Evolutionary conservation across 768 basidiomycete species (phyloP).

Genomic region (Panellus pusillus): DNA sequence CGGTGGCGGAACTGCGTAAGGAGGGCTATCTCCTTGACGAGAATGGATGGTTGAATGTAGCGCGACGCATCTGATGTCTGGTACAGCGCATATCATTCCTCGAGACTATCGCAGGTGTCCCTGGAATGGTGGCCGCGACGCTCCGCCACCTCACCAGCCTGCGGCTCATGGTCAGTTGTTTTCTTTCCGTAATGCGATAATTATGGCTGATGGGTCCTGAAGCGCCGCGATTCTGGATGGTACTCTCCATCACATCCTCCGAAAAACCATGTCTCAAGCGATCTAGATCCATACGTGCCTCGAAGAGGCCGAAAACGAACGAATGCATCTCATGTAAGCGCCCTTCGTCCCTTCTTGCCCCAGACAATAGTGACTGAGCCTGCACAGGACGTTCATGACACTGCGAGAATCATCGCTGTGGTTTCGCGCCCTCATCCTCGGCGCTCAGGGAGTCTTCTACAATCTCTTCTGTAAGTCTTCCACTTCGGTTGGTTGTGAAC

Average conservation of each 20-base stretch:
- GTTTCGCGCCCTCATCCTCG: slow-evolving; percentile 82
- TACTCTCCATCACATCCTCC: slow-evolving; percentile 16
- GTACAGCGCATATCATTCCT: slow-evolving; percentile 57
- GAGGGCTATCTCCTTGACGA: slow-evolving; percentile 75
- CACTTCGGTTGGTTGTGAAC: slow-evolving; percentile 10
- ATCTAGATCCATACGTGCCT: slow-evolving; percentile 88
- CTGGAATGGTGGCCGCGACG: slow-evolving; percentile 92
- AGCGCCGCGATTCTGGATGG: slow-evolving; percentile 58
- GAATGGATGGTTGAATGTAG: slow-evolving; percentile 72
- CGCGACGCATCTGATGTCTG: slow-evolving; percentile 2
- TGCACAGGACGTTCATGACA: slow-evolving; percentile 89
- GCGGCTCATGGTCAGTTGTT: slow-evolving; percentile 70
- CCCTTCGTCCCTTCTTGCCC: slow-evolving; percentile 2
- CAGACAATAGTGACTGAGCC: neutral
- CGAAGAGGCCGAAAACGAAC: slow-evolving; percentile 95
- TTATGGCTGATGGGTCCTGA: slow-evolving; percentile 9
- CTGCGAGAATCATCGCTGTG: slow-evolving; percentile 75
- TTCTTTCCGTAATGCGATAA: neutral
- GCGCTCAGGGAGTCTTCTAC: slow-evolving; percentile 90
- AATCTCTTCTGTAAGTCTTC: slow-evolving; percentile 74
- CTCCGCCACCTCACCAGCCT: slow-evolving; percentile 87
- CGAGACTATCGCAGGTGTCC: slow-evolving; percentile 92
- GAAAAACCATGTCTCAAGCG: slow-evolving; percentile 22
- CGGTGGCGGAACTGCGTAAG: slow-evolving; percentile 70
- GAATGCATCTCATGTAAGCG: slow-evolving; percentile 88